Evolutionary conservation across 306 rosid genomes (phyloP).

Genomic region (Biancaea sappan): DNA sequence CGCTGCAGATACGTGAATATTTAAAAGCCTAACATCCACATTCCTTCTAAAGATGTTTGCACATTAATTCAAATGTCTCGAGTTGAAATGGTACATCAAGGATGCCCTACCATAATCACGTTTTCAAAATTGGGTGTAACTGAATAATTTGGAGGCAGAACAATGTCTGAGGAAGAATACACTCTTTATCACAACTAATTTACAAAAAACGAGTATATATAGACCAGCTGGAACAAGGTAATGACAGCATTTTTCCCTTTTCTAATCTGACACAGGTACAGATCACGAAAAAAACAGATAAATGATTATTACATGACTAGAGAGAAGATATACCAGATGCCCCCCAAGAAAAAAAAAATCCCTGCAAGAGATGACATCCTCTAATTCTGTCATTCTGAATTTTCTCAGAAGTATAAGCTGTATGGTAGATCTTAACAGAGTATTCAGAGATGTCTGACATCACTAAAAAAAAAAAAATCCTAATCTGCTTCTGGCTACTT

Average conservation of each 20-base stretch:
- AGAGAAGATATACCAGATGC: constrained; percentile 40
- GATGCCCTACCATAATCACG: not conserved
- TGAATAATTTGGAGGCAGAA: not conserved
- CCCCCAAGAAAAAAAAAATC: constrained; percentile 35
- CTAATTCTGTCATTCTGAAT: constrained; percentile 42
- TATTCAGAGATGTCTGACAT: constrained; percentile 31
- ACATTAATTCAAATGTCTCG: not conserved
- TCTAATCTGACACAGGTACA: constrained; percentile 34
- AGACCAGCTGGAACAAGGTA: constrained; percentile 10
- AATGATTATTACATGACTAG: constrained; percentile 37
- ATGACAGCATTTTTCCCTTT: not conserved
- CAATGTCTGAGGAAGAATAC: not conserved
- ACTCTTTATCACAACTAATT: constrained; percentile 31
- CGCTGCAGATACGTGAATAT: not conserved
- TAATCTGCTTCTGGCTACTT: constrained; percentile 32
- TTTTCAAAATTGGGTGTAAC: not conserved
- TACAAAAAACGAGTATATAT: constrained; percentile 4
- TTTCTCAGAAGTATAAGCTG: constrained; percentile 40
- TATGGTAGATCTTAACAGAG: constrained; percentile 38
- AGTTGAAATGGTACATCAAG: not conserved
- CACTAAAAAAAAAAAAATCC: constrained; percentile 23
- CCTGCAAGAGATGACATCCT: constrained; percentile 40
- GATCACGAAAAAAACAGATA: constrained; percentile 30
- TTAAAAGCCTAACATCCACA: not conserved
- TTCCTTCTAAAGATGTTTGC: not conserved